phyloP scores from a whole-genome alignment of 805 yeast genomes.

The Hanseniaspora clermontiae region DNA sequence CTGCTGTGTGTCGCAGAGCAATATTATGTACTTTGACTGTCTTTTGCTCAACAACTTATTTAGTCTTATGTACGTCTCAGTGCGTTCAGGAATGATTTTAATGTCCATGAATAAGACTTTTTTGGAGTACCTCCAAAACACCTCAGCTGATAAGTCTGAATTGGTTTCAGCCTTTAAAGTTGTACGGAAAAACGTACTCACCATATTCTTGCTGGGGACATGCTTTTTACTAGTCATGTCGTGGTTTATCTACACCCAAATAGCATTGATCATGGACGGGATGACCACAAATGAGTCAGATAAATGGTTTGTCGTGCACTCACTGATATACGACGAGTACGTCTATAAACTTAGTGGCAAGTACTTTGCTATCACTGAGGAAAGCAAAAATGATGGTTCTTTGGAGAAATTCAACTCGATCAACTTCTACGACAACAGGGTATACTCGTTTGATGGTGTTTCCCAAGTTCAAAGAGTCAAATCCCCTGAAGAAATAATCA shows the following conservation, averaged over 20 bases:
- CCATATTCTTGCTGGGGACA: conserved; percentile 35
- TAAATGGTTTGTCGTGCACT: conserved; percentile 58
- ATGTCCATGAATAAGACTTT: conserved; percentile 6
- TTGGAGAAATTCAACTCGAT: background rate
- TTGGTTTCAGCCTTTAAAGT: conserved; percentile 1
- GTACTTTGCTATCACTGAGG: background rate
- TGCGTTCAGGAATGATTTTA: conserved; percentile 18
- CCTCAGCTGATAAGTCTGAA: conserved; percentile 14
- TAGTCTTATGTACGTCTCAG: conserved; percentile 35
- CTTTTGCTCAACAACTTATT: conserved; percentile 41
- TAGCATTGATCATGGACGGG: conserved; percentile 45
- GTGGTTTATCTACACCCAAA: conserved; percentile 36
- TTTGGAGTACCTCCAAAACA: conserved; percentile 14
- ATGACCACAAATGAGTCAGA: conserved; percentile 63
- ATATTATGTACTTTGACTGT: conserved; percentile 46
- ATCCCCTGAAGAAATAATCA: conserved; percentile 19
- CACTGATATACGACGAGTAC: conserved; percentile 33
- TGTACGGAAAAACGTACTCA: conserved; percentile 24
- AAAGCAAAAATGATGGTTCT: background rate
- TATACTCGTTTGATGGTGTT: conserved; percentile 15
- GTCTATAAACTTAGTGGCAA: conserved; percentile 20
- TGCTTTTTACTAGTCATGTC: conserved; percentile 34
- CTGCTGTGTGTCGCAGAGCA: conserved; percentile 60
- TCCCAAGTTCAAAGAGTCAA: conserved; percentile 14
- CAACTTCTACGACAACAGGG: conserved; percentile 20